Evolutionary conservation across 2,329 filamentous ascomycete genomes (phyloP).

Genomic region (Fonsecaea erecta): DNA sequence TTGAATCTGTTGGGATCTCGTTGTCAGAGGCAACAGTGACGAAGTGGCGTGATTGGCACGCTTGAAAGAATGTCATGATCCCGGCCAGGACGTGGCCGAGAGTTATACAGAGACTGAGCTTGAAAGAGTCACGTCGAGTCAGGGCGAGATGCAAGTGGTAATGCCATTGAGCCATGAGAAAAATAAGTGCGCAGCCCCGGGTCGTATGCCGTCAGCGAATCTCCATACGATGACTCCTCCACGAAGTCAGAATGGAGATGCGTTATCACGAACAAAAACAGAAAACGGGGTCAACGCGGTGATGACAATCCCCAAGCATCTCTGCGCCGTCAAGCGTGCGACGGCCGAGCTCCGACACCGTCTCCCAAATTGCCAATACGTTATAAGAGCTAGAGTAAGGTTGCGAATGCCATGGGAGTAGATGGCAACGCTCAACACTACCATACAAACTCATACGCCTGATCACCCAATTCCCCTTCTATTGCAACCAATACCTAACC

Average conservation of each 20-base stretch:
- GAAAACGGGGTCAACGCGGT: slow-evolving; percentile 2
- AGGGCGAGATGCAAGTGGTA: slow-evolving; percentile 48
- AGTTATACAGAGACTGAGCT: slow-evolving; percentile 53
- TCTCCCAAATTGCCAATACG: slow-evolving; percentile 28
- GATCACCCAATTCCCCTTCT: too few relatives aligned
- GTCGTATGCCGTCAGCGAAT: slow-evolving; percentile 18
- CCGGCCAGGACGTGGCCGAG: slow-evolving; percentile 47
- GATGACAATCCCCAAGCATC: slow-evolving; percentile 32
- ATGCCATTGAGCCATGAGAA: slow-evolving; percentile 46
- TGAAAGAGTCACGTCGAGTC: slow-evolving; percentile 48
- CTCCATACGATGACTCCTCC: slow-evolving; percentile 46
- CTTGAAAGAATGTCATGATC: slow-evolving; percentile 63
- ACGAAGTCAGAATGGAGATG: slow-evolving; percentile 44
- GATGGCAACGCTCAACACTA: too few relatives aligned
- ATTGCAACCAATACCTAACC: neutral
- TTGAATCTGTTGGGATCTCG: slow-evolving; percentile 89
- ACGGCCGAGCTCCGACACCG: neutral
- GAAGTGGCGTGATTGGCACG: slow-evolving; percentile 77
- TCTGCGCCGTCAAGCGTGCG: slow-evolving; percentile 16
- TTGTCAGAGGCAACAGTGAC: slow-evolving; percentile 86
- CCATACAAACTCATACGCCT: too few relatives aligned
- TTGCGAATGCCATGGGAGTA: slow-evolving; percentile 32
- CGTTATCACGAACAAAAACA: neutral
- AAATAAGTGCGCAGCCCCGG: slow-evolving; percentile 35
- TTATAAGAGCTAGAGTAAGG: slow-evolving; percentile 19